phyloP scores from a whole-genome alignment of 179 eudicot species.

The Beta macrorhiza region DNA sequence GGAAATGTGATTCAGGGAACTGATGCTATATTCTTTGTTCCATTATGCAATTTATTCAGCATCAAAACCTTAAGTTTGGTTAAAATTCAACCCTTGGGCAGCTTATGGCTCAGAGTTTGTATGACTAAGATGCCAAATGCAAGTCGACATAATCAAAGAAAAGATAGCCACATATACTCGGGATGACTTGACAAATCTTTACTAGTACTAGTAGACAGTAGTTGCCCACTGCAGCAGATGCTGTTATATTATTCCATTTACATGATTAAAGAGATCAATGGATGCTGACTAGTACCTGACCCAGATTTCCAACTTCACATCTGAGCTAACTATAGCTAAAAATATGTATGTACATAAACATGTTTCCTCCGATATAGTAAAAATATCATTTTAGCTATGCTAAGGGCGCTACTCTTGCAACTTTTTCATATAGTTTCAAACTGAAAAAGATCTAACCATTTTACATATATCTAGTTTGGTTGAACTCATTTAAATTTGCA shows the following conservation, averaged over 20 bases:
- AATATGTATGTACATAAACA: neutral
- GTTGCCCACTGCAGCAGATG: constrained; percentile 1
- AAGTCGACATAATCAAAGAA: constrained; percentile 8
- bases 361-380: neutral
- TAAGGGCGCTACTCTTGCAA: no score
- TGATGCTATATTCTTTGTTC: constrained; percentile 28
- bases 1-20: constrained; percentile 17
- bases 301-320: neutral
- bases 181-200: neutral
- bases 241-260: neutral
- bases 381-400: no score
- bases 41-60: constrained; percentile 18
- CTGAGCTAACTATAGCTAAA: neutral
- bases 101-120: constrained; percentile 1
- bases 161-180: constrained; percentile 1
- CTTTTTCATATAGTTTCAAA: no score
- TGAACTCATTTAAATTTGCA: no score
- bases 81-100: neutral
- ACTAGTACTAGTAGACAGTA: neutral
- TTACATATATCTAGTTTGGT: no score
- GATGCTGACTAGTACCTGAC: neutral
- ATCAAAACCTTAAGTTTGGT: constrained; percentile 16
- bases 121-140: constrained; percentile 25
- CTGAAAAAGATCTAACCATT: no score
- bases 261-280: neutral